Percentiles rank a stretch among this genome's conserved stretches.
Conservation (phyloP, 352 stramenopile species). For the Phytopythium boreale region DNA sequence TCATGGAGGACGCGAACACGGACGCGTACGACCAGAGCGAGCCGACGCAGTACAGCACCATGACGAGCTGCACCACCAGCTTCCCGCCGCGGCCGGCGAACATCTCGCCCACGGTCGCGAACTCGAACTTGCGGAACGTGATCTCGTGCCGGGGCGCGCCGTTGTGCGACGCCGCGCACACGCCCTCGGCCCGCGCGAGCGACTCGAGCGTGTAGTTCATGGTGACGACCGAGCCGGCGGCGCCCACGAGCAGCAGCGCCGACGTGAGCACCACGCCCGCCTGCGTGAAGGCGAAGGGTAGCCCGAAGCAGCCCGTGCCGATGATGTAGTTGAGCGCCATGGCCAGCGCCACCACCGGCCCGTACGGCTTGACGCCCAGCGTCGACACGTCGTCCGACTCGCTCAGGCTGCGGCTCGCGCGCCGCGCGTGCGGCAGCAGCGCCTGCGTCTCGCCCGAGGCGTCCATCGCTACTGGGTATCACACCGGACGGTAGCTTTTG, state of each 20-base stretch:
- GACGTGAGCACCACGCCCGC: conserved; percentile 63
- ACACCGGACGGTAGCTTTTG: too few relatives aligned
- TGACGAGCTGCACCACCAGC: conserved; percentile 60
- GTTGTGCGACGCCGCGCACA: conserved; percentile 49
- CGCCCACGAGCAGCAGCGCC: conserved; percentile 57
- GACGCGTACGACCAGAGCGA: conserved; percentile 83
- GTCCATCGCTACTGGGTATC: too few relatives aligned
- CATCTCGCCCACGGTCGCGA: conserved; percentile 77
- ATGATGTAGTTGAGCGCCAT: conserved; percentile 89
- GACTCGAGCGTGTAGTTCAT: conserved; percentile 90
- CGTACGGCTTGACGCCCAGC: conserved; percentile 67
- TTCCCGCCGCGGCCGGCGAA: conserved; percentile 77
- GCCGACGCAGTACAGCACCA: conserved; percentile 73
- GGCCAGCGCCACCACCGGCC: conserved; percentile 58
- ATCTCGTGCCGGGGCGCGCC: conserved; percentile 58
- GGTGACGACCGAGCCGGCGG: conserved; percentile 62
- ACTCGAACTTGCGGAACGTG: conserved; percentile 87
- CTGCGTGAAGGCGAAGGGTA: conserved; percentile 76
- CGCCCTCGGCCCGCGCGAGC: conserved; percentile 69
- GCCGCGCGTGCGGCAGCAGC: conserved; percentile 3
- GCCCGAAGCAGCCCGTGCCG: conserved; percentile 81
- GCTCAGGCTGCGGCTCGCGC: conserved; percentile 20
- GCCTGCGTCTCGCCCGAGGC: not conserved
- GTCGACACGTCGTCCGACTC: conserved; percentile 26
- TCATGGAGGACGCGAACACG: conserved; percentile 84